Percentiles rank a stretch among this genome's conserved stretches.
These are phyloP conservation scores for Aegilops umbellulata DNA, from an alignment of 176 grass and related monocot genomes.

Conservation along the genomic window DNA sequence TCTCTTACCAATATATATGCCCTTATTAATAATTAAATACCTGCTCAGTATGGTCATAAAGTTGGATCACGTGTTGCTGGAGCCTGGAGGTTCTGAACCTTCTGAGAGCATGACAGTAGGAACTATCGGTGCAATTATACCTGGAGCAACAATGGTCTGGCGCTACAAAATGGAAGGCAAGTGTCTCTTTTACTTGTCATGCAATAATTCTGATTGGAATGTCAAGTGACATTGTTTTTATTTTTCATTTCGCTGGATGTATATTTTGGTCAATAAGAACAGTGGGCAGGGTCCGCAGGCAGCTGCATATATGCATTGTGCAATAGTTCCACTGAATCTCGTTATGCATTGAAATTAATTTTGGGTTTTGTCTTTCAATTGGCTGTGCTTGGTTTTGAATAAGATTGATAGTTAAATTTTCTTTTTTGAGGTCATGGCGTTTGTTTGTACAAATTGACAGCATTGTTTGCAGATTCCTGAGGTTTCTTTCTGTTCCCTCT, in stretches of 20 bases:
- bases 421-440: not conserved
- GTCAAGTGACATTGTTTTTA: not conserved
- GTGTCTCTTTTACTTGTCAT: constrained; percentile 22
- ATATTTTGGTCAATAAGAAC: constrained; percentile 23
- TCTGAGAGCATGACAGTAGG: constrained; percentile 91
- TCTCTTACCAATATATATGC: not conserved
- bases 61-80: constrained; percentile 82
- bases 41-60: constrained; percentile 80
- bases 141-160: constrained; percentile 71
- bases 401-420: not conserved
- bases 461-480: constrained; percentile 67
- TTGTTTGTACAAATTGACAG: constrained; percentile 17
- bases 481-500: constrained; percentile 88
- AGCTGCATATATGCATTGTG: constrained; percentile 4
- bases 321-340: not conserved
- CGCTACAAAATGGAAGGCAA: constrained; percentile 92
- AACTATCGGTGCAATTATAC: constrained; percentile 92
- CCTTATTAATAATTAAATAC: constrained; percentile 6
- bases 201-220: not conserved
- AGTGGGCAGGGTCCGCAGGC: not conserved
- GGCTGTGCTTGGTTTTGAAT: not conserved
- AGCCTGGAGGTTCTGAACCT: constrained; percentile 81
- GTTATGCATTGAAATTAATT: not conserved
- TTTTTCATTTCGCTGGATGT: not conserved
- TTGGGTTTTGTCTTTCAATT: not conserved